Percentiles rank a stretch among this genome's conserved stretches.
Evolutionary conservation across 2,329 filamentous ascomycete species (phyloP).

Genomic region (Endocalyx cinctus): DNA sequence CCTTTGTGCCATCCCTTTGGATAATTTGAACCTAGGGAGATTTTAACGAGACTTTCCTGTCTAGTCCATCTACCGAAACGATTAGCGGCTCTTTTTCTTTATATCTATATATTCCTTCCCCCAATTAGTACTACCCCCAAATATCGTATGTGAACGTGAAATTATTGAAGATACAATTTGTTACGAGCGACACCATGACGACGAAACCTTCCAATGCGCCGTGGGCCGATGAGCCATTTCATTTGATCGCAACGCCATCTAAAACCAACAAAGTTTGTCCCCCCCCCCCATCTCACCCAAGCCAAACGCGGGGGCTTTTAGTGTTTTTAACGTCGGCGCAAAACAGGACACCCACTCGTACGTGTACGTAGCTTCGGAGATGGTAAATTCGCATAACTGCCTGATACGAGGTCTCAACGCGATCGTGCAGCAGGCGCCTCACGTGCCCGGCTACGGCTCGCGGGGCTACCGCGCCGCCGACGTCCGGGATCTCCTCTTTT

Average conservation of each 20-base stretch:
- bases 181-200: too few species aligned
- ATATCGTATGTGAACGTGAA: too few species aligned
- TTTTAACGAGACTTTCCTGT: too few species aligned
- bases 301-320: slow-evolving; percentile 15
- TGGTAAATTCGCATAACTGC: slow-evolving; percentile 19
- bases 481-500: slow-evolving; percentile 24
- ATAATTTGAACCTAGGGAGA: too few species aligned
- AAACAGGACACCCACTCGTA: slow-evolving; percentile 16
- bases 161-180: too few species aligned
- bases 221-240: slow-evolving; percentile 11
- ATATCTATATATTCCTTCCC: too few species aligned
- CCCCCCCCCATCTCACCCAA: too few species aligned
- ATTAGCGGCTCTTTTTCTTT: too few species aligned
- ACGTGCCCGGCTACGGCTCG: slow-evolving; percentile 10
- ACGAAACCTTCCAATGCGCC: slow-evolving; percentile 6
- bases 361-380: slow-evolving; percentile 10
- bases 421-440: slow-evolving; percentile 27
- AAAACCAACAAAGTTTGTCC: slow-evolving; percentile 31
- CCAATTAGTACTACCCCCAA: too few species aligned
- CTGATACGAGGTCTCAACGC: slow-evolving; percentile 26
- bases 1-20: too few species aligned
- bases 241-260: slow-evolving; percentile 18
- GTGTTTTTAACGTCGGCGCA: slow-evolving; percentile 1
- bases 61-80: too few species aligned
- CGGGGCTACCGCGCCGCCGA: slow-evolving; percentile 8